Conservation (phyloP, 2,329 filamentous ascomycete species). For the Tricladium varicosporioides region DNA sequence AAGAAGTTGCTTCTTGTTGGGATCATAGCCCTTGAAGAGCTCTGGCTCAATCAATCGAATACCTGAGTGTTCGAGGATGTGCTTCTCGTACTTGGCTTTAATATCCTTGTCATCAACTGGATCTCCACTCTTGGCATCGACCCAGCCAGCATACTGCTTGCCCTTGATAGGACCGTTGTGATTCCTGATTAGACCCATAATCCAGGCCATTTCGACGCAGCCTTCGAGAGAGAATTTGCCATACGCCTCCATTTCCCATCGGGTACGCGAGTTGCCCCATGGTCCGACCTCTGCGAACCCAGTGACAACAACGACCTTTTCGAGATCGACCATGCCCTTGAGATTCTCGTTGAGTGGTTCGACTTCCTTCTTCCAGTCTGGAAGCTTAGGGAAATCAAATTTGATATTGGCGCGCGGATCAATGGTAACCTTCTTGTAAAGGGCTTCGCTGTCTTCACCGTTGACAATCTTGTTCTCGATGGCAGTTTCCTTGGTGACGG, state of each 20-base stretch:
- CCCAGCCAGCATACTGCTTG: slow-evolving; percentile 94
- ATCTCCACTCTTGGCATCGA: slow-evolving; percentile 90
- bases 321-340: slow-evolving; percentile 97
- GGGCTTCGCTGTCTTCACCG: slow-evolving; percentile 83
- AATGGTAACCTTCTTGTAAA: slow-evolving; percentile 93
- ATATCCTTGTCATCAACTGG: slow-evolving; percentile 98
- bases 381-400: slow-evolving; percentile 88
- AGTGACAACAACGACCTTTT: slow-evolving; percentile 96
- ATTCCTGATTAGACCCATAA: slow-evolving; percentile 99
- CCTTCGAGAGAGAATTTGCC: slow-evolving; percentile 97
- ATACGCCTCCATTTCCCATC: slow-evolving; percentile 99
- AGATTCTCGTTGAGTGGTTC: slow-evolving; percentile 84
- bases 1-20: slow-evolving; percentile 96
- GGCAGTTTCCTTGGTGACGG: slow-evolving; percentile 91
- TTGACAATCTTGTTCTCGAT: slow-evolving; percentile 98
- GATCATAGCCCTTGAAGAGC: slow-evolving; percentile 94
- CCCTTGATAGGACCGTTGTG: slow-evolving; percentile 96
- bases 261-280: slow-evolving; percentile 96
- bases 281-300: slow-evolving; percentile 95
- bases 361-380: slow-evolving; percentile 88
- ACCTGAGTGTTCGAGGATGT: slow-evolving; percentile 92
- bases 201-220: slow-evolving; percentile 99
- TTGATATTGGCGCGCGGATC: slow-evolving; percentile 97
- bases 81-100: slow-evolving; percentile 96
- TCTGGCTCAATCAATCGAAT: slow-evolving; percentile 98